Base-by-base conservation (phyloP, 1,139 yeast species). In the Magnusiomyces sp. region DNA sequence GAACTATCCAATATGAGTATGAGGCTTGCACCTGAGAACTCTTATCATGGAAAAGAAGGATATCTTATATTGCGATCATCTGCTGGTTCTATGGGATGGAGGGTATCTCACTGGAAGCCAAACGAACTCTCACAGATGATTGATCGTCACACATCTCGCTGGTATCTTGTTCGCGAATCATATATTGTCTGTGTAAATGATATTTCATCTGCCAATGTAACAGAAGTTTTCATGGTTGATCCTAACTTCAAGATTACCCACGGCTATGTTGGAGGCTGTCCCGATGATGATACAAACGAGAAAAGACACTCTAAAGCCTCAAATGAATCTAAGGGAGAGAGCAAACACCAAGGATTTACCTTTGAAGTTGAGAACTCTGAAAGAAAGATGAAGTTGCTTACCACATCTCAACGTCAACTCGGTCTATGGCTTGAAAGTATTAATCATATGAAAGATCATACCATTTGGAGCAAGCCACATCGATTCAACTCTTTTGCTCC, bases 401-500 rank as follows among this genome's bases (percentile, higher is more conserved):
- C 95, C 3, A 79, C 76, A 53, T 85, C 95, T 0, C 81, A 80
- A 40, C 77, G 76, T 46, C 87, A 83, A 49, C 77, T 88, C 57
- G 75, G 75, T 50, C 71, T 79, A 49, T 94, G 98, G 97, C 76
- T 83, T 36, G 74, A 76, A 20, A 83, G 95, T 0, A 75, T 94
- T 43, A 73, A 75, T 47, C 76, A 74, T 27, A 88, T 90, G 95
- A 76, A 77, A 48, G 75, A 74, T 43, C 71, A 75, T 43, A 77
- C 92, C 0, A 68, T 76, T 1, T 92, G 97, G 95, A 71, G 90
- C 0, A 74, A 77, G 52, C 70, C 70, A 2, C 79, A 94, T 57
- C 73, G 98, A 55, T 94, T 94, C 66, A 81, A 74, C 9, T 87
- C 96, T 46, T 94, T 87, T 75, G 96, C 98, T 0, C 99, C 99